These are phyloP conservation scores for Claviceps monticola DNA, from an alignment of 2,329 filamentous ascomycete genomes.

Conservation along the genomic window DNA sequence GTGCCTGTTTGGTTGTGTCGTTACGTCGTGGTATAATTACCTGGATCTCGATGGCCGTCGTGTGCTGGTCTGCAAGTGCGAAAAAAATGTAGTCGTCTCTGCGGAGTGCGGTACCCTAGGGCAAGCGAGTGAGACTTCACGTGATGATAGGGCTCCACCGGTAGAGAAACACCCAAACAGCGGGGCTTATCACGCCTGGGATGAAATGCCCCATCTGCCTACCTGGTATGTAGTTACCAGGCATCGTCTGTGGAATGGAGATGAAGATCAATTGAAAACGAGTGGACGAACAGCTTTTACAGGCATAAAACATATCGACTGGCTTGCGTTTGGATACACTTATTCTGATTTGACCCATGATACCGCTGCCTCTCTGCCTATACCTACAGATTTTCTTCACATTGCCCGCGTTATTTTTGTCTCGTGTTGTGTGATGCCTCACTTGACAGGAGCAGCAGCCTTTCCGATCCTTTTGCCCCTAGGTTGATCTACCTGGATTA, in stretches of 20 bases:
- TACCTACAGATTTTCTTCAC: neutral
- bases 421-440: neutral
- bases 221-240: no score
- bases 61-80: constrained; percentile 14
- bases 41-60: constrained; percentile 23
- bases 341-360: no score
- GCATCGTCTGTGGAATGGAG: no score
- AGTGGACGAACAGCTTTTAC: no score
- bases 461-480: neutral
- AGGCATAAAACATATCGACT: no score
- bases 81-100: constrained; percentile 21
- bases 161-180: neutral
- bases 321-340: no score
- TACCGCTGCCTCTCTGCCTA: neutral
- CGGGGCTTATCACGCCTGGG: no score
- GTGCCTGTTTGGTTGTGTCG: constrained; percentile 33
- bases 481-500: neutral
- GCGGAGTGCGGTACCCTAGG: constrained; percentile 28
- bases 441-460: neutral
- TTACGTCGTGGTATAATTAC: constrained; percentile 25
- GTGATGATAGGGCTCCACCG: constrained; percentile 19
- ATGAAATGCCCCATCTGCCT: no score
- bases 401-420: neutral
- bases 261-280: no score
- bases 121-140: constrained; percentile 18